These are phyloP conservation scores for Termitomyces sp. DNA, from an alignment of 768 basidiomycete species.

Conservation along the genomic window DNA sequence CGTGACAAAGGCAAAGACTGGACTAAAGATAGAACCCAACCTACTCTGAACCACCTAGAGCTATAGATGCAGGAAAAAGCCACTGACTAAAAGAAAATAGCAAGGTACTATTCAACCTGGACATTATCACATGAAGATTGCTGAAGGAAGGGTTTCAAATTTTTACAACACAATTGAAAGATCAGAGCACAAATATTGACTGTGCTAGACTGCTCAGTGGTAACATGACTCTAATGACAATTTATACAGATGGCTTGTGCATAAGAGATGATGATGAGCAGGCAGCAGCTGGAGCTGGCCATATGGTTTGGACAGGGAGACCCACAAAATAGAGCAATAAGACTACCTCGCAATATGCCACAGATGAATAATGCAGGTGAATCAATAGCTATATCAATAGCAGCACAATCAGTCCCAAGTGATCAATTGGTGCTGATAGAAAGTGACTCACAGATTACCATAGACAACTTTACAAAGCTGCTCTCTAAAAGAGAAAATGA, in stretches of 20 bases:
- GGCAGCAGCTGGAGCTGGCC: not conserved
- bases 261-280: fast-evolving
- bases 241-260: not conserved
- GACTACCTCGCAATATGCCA: not conserved
- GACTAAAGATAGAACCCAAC: too few relatives aligned
- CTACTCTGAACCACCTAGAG: too few relatives aligned
- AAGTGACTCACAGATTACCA: not conserved
- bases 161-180: too few relatives aligned
- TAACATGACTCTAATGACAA: too few relatives aligned
- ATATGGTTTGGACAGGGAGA: not conserved
- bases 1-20: too few relatives aligned
- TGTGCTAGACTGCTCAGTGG: too few relatives aligned
- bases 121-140: too few relatives aligned
- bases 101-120: too few relatives aligned
- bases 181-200: too few relatives aligned
- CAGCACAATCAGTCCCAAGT: not conserved
- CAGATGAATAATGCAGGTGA: not conserved
- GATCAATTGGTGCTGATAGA: not conserved
- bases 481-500: not conserved
- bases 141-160: too few relatives aligned
- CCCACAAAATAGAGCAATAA: not conserved
- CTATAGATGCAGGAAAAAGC: too few relatives aligned
- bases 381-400: fast-evolving
- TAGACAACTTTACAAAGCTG: not conserved
- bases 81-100: too few relatives aligned